Evolutionary conservation across 352 stramenopile species (phyloP).

Genomic region (Phytophthora brassicae): DNA sequence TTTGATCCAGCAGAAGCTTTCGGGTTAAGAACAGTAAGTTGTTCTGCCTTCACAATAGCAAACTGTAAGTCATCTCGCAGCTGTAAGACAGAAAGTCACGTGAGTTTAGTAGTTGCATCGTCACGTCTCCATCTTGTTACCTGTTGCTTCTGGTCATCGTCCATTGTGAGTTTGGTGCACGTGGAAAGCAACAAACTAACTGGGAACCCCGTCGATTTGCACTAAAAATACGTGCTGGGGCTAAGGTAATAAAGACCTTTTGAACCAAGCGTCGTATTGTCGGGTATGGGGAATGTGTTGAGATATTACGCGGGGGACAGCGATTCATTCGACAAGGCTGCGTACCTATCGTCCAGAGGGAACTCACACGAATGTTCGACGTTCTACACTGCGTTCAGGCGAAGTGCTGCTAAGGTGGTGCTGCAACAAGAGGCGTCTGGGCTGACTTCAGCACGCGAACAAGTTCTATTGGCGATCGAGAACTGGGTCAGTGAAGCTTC

Average conservation of each 20-base stretch:
- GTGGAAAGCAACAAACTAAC: background rate
- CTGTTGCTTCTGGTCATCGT: constrained; percentile 61
- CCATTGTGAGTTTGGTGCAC: constrained; percentile 31
- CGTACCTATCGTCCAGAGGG: constrained; percentile 18
- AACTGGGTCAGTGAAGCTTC: constrained; percentile 52
- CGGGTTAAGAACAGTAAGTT: constrained; percentile 46
- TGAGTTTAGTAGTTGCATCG: background rate
- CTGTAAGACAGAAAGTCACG: constrained; percentile 27
- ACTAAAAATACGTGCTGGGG: constrained; percentile 26
- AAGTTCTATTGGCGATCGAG: constrained; percentile 47
- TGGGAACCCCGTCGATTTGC: constrained; percentile 3
- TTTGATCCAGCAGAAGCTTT: constrained; percentile 38
- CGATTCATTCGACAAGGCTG: constrained; percentile 37
- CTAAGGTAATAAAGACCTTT: constrained; percentile 11
- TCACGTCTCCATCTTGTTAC: constrained; percentile 19
- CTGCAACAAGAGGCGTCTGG: constrained; percentile 26
- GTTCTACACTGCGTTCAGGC: constrained; percentile 42
- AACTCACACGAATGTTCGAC: constrained; percentile 18
- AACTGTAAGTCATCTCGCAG: constrained; percentile 74
- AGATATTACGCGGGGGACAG: constrained; percentile 26
- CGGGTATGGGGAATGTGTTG: constrained; percentile 36
- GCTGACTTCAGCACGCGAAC: constrained; percentile 16
- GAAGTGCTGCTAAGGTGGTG: constrained; percentile 37
- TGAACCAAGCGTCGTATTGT: constrained; percentile 18
- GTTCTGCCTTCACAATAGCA: constrained; percentile 66